Conservation (phyloP, 1,284 basidiomycete genomes). For the Cutaneotrichosporon cavernicola region DNA sequence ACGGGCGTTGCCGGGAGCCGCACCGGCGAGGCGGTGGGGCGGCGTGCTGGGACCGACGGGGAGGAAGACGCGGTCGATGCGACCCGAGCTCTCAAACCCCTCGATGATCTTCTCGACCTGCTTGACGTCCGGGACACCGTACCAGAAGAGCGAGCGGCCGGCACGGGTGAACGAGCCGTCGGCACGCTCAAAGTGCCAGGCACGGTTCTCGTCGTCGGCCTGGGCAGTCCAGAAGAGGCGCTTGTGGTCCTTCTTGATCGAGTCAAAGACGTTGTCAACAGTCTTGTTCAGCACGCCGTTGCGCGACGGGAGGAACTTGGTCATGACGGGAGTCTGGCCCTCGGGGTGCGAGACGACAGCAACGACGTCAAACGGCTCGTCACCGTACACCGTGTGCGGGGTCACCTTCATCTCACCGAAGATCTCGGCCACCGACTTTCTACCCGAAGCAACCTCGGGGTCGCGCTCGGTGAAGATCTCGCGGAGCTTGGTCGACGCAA, state of each 20-base stretch:
- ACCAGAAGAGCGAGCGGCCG: constrained; percentile 92
- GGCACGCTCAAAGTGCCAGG: constrained; percentile 98
- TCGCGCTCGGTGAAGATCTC: constrained; percentile 93
- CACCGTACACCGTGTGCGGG: constrained; percentile 93
- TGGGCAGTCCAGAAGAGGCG: constrained; percentile 95
- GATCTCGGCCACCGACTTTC: constrained; percentile 84
- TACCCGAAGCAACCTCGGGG: constrained; percentile 80
- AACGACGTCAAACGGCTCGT: constrained; percentile 93
- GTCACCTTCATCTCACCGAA: constrained; percentile 75
- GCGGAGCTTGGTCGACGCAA: constrained; percentile 89
- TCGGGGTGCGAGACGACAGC: constrained; percentile 91
- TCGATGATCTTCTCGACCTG: constrained; percentile 87
- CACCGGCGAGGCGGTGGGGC: constrained; percentile 58
- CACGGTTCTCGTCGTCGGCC: constrained; percentile 89
- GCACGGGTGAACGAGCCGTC: constrained; percentile 96
- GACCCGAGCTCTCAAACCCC: constrained; percentile 77
- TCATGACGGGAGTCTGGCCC: constrained; percentile 86
- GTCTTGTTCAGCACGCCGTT: constrained; percentile 91
- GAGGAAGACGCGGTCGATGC: constrained; percentile 83
- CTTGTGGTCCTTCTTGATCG: constrained; percentile 92
- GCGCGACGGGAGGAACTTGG: constrained; percentile 83
- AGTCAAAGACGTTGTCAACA: constrained; percentile 94
- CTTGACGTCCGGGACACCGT: constrained; percentile 85
- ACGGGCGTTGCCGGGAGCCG: constrained; percentile 55
- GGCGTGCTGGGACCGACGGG: constrained; percentile 82